These are phyloP conservation scores for Tagetes patula DNA, from an alignment of 129 eudicot genomes.

Conservation along the genomic window DNA sequence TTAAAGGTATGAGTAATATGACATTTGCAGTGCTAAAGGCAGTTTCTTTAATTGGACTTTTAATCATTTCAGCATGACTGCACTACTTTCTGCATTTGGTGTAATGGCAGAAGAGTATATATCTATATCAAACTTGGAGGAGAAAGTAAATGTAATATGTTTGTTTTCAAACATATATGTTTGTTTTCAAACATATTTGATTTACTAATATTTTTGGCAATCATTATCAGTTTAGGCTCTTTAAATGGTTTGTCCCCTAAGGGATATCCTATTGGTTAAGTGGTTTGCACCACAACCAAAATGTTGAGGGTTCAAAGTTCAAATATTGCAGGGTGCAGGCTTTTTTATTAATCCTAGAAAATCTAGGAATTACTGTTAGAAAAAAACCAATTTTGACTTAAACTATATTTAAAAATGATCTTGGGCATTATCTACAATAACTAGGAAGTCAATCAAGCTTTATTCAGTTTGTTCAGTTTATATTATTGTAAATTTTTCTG, in stretches of 20 bases:
- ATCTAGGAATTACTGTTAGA: too few species aligned
- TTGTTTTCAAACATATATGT: not conserved
- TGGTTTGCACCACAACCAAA: too few species aligned
- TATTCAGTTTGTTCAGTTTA: not conserved
- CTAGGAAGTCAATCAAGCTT: not conserved
- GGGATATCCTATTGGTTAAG: too few species aligned
- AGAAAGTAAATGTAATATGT: not conserved
- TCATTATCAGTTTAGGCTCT: not conserved
- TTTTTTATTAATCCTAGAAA: too few species aligned
- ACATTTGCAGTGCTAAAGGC: not conserved
- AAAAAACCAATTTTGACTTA: not conserved
- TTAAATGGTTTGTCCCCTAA: not conserved
- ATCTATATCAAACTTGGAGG: not conserved
- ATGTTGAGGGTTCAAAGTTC: too few species aligned
- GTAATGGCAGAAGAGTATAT: slow-evolving; percentile 7
- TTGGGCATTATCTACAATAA: not conserved
- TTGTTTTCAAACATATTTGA: not conserved
- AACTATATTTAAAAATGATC: not conserved
- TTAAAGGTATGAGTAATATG: not conserved
- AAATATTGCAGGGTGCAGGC: too few species aligned
- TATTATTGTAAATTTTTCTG: slow-evolving; percentile 1
- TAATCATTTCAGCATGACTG: slow-evolving; percentile 13
- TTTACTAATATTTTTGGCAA: not conserved
- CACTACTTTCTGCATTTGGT: not conserved
- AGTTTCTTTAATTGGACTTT: slow-evolving; percentile 4